Conservation (phyloP, 768 basidiomycete species). For the Hemileccinum impolitum region DNA sequence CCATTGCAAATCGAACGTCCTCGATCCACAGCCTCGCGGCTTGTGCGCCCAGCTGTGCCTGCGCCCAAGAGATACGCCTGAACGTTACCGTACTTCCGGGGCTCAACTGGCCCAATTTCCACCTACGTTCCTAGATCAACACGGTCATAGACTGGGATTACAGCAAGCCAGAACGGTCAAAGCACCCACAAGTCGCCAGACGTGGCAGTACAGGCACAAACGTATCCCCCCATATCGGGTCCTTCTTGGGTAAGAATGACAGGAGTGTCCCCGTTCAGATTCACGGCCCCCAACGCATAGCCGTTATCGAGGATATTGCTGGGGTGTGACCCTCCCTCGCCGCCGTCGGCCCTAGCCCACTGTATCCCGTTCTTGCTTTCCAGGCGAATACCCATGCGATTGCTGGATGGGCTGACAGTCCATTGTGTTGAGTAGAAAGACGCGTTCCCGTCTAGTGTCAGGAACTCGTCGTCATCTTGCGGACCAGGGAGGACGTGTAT, state of each 20-base stretch:
- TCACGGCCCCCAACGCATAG: slow-evolving; percentile 52
- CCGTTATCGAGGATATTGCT: slow-evolving; percentile 65
- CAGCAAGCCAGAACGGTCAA: not conserved
- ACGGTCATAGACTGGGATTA: not conserved
- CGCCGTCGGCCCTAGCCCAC: slow-evolving; percentile 57
- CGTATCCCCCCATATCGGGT: slow-evolving; percentile 62
- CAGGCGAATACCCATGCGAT: slow-evolving; percentile 62
- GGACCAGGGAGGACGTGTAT: slow-evolving; percentile 60
- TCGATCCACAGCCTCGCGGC: slow-evolving; percentile 32
- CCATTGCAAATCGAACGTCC: slow-evolving; percentile 12
- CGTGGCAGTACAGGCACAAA: slow-evolving; percentile 53
- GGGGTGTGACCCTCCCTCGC: slow-evolving; percentile 67
- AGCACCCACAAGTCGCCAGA: slow-evolving; percentile 46
- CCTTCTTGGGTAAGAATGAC: slow-evolving; percentile 62
- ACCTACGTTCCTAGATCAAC: slow-evolving; percentile 36
- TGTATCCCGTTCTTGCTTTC: slow-evolving; percentile 40
- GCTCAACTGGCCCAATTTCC: slow-evolving; percentile 65
- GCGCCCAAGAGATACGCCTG: slow-evolving; percentile 43
- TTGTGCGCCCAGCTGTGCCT: slow-evolving; percentile 32
- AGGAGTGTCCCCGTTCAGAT: slow-evolving; percentile 68
- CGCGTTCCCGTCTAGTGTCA: slow-evolving; percentile 45
- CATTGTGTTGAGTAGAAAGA: slow-evolving; percentile 52
- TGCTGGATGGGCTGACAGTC: slow-evolving; percentile 54
- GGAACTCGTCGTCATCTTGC: slow-evolving; percentile 55
- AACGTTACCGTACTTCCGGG: slow-evolving; percentile 56